Percentiles rank a stretch among this genome's conserved stretches.
These are phyloP conservation scores for Castanopsis chinensis DNA, from an alignment of 306 rosid genomes.

Conservation along the genomic window DNA sequence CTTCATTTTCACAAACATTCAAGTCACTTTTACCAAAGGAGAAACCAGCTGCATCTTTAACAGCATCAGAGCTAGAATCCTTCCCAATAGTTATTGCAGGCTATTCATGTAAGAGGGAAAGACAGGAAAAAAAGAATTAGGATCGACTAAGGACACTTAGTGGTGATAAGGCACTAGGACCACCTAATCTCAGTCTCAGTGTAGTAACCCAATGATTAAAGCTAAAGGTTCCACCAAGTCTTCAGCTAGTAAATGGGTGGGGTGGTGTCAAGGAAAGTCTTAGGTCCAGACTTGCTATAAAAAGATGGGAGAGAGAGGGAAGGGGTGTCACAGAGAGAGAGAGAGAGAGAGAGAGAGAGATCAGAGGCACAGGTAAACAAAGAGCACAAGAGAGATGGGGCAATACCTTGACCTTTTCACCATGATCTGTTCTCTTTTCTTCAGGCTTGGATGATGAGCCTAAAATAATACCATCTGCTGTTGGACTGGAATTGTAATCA, in stretches of 20 bases:
- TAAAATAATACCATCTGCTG: conserved; percentile 25
- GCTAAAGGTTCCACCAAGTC: not conserved
- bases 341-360: too few relatives aligned
- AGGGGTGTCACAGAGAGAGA: too few relatives aligned
- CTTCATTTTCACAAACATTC: conserved; percentile 25
- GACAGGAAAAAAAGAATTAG: not conserved
- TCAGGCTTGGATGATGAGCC: conserved; percentile 21
- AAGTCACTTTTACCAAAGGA: conserved; percentile 26
- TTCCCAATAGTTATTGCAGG: conserved; percentile 22
- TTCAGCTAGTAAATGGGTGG: not conserved
- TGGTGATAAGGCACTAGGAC: not conserved
- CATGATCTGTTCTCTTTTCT: conserved; percentile 6
- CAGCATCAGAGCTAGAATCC: conserved; percentile 28
- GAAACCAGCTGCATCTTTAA: conserved; percentile 24
- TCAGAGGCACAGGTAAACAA: too few relatives aligned
- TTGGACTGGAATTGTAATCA: conserved; percentile 17
- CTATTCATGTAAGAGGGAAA: conserved; percentile 5
- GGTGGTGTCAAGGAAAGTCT: not conserved
- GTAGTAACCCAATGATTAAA: not conserved
- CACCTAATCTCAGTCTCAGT: not conserved
- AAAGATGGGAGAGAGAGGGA: not conserved
- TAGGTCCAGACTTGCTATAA: not conserved
- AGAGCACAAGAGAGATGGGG: not conserved
- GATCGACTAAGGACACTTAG: not conserved
- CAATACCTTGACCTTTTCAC: too few relatives aligned